Conservation (phyloP, 1,284 basidiomycete genomes). For the Veloboletus limbatus region DNA sequence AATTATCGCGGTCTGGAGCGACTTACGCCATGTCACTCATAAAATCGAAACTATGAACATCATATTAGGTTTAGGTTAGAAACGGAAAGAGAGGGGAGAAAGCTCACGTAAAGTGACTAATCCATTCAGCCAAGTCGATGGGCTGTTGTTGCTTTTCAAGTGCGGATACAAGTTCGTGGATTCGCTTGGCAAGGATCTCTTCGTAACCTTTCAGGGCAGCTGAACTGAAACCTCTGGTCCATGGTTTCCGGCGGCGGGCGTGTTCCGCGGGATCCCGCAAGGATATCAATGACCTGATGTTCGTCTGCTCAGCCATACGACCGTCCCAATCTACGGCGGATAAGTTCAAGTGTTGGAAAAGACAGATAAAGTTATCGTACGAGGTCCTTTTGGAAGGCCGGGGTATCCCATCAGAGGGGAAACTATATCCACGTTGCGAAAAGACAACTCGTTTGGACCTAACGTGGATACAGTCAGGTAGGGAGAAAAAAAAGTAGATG, state of each 20-base stretch:
- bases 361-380: slow-evolving; percentile 33
- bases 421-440: slow-evolving; percentile 43
- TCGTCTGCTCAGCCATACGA: slow-evolving; percentile 30
- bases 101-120: slow-evolving; percentile 53
- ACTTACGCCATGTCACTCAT: slow-evolving; percentile 62
- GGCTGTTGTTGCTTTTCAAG: slow-evolving; percentile 36
- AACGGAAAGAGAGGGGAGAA: slow-evolving; percentile 12
- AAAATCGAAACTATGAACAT: slow-evolving; percentile 49
- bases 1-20: neutral
- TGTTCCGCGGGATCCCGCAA: slow-evolving; percentile 41
- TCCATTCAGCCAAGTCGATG: slow-evolving; percentile 44
- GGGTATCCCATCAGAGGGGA: slow-evolving; percentile 43
- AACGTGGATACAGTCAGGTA: slow-evolving; percentile 2
- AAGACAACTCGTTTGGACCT: slow-evolving; percentile 59
- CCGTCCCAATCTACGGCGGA: slow-evolving; percentile 33
- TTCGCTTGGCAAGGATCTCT: slow-evolving; percentile 39
- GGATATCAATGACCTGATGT: slow-evolving; percentile 31
- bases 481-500: neutral
- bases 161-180: slow-evolving; percentile 38
- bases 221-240: slow-evolving; percentile 51
- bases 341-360: slow-evolving; percentile 9
- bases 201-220: slow-evolving; percentile 53
- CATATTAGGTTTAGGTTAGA: slow-evolving; percentile 15
- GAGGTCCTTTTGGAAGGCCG: slow-evolving; percentile 51
- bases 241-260: slow-evolving; percentile 46